A percentile compares a stretch with the other conserved stretches of the same genome.
These are phyloP conservation scores for Hypoxylon sp. DNA, from an alignment of 2,329 filamentous ascomycete genomes.

Conservation along the genomic window DNA sequence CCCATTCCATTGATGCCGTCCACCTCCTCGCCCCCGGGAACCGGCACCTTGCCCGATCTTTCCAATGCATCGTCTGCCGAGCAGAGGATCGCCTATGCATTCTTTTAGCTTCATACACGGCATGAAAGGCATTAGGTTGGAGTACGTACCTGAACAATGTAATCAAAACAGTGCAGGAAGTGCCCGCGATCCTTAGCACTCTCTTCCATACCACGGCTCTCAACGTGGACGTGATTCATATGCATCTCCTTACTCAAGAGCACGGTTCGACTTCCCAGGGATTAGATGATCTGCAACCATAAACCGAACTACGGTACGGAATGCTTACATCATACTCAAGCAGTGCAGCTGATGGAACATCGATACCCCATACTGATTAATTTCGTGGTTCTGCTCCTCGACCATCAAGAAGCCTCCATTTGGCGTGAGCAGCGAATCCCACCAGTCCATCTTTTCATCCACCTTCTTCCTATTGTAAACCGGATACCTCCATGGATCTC, in stretches of 20 bases:
- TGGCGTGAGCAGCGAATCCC: slow-evolving; percentile 3
- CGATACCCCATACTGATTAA: neutral
- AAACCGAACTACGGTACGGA: neutral
- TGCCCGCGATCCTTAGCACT: slow-evolving; percentile 2
- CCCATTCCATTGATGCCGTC: slow-evolving; percentile 2
- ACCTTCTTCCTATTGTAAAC: neutral
- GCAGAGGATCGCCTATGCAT: slow-evolving; percentile 3
- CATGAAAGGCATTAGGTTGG: neutral
- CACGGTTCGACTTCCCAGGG: neutral
- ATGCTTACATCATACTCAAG: slow-evolving; percentile 3
- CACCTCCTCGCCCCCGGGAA: slow-evolving; percentile 1
- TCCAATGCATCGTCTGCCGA: slow-evolving; percentile 2
- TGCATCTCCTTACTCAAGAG: neutral
- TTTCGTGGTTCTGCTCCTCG: neutral
- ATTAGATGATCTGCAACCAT: neutral
- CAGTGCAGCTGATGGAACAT: slow-evolving; percentile 10
- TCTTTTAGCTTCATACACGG: neutral
- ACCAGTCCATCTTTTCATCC: neutral
- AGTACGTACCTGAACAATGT: slow-evolving; percentile 7
- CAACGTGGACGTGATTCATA: slow-evolving; percentile 7
- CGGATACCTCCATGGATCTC: slow-evolving; percentile 6
- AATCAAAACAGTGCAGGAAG: slow-evolving; percentile 9
- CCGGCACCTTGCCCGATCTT: slow-evolving; percentile 3
- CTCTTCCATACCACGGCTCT: neutral
- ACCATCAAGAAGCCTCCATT: slow-evolving; percentile 9